Conservation (phyloP, 495 filamentous ascomycete genomes). For the Penicillium cataractarum region DNA sequence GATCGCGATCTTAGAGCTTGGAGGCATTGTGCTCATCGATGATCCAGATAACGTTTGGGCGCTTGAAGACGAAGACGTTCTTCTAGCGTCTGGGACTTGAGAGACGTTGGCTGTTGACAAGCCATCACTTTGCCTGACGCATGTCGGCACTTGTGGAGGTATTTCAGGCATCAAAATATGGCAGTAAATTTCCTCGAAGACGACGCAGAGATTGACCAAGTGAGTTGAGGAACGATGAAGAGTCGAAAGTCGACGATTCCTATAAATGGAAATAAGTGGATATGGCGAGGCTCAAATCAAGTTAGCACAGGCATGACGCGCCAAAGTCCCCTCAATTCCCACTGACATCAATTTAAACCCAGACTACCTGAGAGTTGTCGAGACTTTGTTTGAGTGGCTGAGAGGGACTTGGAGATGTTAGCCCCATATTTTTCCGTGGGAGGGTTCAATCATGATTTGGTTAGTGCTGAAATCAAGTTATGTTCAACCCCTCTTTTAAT, state of each 20-base stretch:
- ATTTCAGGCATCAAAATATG: background rate
- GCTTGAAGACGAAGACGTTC: background rate
- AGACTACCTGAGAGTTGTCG: background rate
- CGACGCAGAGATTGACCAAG: background rate
- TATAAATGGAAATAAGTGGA: background rate
- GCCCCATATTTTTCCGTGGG: background rate
- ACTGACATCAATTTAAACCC: background rate
- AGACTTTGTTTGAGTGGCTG: background rate
- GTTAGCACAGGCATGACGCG: background rate
- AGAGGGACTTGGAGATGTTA: background rate
- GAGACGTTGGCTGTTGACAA: background rate
- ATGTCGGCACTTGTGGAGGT: background rate
- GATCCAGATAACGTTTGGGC: background rate
- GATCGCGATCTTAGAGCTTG: slow-evolving; percentile 16
- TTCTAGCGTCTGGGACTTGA: background rate
- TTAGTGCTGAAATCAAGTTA: background rate
- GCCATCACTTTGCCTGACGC: background rate
- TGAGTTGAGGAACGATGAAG: background rate
- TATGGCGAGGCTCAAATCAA: background rate
- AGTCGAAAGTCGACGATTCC: background rate
- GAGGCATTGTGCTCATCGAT: background rate
- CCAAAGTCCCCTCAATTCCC: background rate
- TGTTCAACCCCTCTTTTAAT: background rate
- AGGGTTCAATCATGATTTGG: background rate
- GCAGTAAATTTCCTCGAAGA: background rate